Evolutionary conservation across 495 filamentous ascomycete species (phyloP).

Genomic region (Umbilicaria muhlenbergii): DNA sequence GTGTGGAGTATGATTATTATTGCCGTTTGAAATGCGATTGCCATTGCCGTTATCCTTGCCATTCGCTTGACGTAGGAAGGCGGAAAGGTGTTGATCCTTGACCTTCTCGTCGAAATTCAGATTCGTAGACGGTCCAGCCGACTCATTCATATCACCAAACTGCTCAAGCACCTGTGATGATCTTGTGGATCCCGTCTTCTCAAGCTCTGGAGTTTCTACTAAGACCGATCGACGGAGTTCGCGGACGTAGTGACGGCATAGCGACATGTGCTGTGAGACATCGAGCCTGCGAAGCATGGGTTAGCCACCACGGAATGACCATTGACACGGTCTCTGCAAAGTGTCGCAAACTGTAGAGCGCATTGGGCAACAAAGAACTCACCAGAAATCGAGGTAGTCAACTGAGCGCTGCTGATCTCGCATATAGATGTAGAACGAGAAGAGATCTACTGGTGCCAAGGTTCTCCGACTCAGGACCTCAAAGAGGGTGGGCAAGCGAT

Average conservation of each 20-base stretch:
- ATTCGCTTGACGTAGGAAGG: slow-evolving; percentile 70
- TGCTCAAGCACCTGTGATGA: slow-evolving; percentile 68
- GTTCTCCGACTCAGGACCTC: slow-evolving; percentile 89
- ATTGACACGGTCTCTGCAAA: neutral
- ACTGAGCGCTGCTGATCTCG: slow-evolving; percentile 94
- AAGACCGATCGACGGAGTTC: slow-evolving; percentile 88
- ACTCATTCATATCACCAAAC: slow-evolving; percentile 48
- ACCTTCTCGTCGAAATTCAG: slow-evolving; percentile 38
- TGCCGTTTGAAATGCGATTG: slow-evolving; percentile 14
- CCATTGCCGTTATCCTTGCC: slow-evolving; percentile 19
- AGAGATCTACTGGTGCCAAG: slow-evolving; percentile 83
- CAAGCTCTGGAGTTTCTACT: slow-evolving; percentile 79
- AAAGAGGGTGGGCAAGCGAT: slow-evolving; percentile 82
- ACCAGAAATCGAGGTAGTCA: slow-evolving; percentile 99
- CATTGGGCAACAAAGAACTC: slow-evolving; percentile 8
- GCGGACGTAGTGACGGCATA: slow-evolving; percentile 94
- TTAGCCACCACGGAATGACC: neutral
- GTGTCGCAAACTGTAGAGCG: neutral
- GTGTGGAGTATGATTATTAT: slow-evolving; percentile 44
- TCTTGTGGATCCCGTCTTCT: slow-evolving; percentile 63
- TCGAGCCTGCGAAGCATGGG: slow-evolving; percentile 57
- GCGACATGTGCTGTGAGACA: slow-evolving; percentile 95
- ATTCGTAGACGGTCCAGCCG: slow-evolving; percentile 36
- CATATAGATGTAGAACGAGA: slow-evolving; percentile 99
- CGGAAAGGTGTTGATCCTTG: slow-evolving; percentile 76